These are phyloP conservation scores for Plasmopara halstedii DNA, from an alignment of 352 stramenopile species.

Conservation along the genomic window DNA sequence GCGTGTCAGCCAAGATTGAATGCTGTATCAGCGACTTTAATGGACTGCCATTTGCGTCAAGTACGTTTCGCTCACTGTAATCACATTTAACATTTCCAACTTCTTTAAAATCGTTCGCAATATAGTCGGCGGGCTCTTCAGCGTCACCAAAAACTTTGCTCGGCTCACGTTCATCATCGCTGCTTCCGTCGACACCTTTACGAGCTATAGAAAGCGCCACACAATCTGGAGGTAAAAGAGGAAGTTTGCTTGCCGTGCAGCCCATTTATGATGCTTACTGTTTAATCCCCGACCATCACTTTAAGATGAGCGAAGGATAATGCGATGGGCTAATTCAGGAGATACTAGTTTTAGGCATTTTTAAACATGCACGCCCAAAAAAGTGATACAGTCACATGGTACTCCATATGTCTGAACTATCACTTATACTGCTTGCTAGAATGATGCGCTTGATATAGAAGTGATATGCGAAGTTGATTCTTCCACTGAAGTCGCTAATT, in stretches of 20 bases:
- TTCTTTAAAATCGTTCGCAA: conserved; percentile 14
- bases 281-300: conserved; percentile 14
- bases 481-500: too few species aligned
- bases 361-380: too few species aligned
- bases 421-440: too few species aligned
- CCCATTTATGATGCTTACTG: conserved; percentile 13
- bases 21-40: conserved; percentile 17
- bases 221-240: background rate
- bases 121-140: too few species aligned
- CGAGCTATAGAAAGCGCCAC: background rate
- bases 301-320: conserved; percentile 2
- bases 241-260: conserved; percentile 12
- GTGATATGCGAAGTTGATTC: too few species aligned
- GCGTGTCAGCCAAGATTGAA: conserved; percentile 15
- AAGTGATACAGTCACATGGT: too few species aligned
- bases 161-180: background rate
- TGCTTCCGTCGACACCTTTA: conserved; percentile 1
- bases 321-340: conserved; percentile 1
- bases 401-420: too few species aligned
- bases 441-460: too few species aligned
- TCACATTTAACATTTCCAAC: background rate
- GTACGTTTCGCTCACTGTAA: background rate
- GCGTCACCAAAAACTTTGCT: conserved; percentile 3
- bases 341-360: conserved; percentile 18
- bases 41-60: background rate